phyloP scores from a whole-genome alignment of 2,329 filamentous ascomycete genomes.

The Botryotinia globosa region DNA sequence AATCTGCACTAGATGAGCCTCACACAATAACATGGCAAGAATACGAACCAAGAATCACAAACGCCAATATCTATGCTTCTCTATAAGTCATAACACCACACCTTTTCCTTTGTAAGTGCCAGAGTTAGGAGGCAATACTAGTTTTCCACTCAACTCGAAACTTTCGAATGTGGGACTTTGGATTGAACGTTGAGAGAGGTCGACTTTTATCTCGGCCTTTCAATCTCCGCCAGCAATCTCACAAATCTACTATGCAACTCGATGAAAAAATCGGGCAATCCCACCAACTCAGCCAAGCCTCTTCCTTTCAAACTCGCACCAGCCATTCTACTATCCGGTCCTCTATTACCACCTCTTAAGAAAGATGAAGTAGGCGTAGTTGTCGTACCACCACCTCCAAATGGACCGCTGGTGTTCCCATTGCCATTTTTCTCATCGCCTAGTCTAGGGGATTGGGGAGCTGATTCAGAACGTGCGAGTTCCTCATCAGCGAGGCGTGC shows the following conservation, averaged over 20 bases:
- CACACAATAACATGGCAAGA: not conserved
- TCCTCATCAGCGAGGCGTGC: slow-evolving; percentile 62
- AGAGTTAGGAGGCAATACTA: not conserved
- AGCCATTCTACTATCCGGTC: slow-evolving; percentile 31
- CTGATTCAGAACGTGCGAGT: slow-evolving; percentile 47
- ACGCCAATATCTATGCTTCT: not conserved
- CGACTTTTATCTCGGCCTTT: slow-evolving; percentile 40
- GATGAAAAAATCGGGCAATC: slow-evolving; percentile 66
- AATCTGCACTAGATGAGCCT: slow-evolving; percentile 18
- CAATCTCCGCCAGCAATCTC: slow-evolving; percentile 53
- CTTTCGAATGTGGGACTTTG: not conserved
- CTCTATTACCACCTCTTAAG: slow-evolving; percentile 33
- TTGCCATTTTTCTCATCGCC: slow-evolving; percentile 19
- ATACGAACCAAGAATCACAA: slow-evolving; percentile 14
- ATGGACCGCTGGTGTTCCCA: slow-evolving; percentile 15
- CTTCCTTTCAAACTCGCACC: slow-evolving; percentile 57
- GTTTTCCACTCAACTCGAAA: not conserved
- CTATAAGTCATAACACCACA: not conserved
- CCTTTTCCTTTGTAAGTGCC: not conserved
- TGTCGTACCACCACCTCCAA: slow-evolving; percentile 18
- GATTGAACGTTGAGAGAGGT: not conserved
- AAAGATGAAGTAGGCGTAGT: slow-evolving; percentile 30
- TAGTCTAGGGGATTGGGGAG: slow-evolving; percentile 13
- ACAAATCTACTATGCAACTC: slow-evolving; percentile 64
- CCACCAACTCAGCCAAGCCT: slow-evolving; percentile 63